A percentile compares a stretch with the other conserved stretches of the same genome.
phyloP scores from a whole-genome alignment of 1,139 yeast species.

The Saccharomycopsis hybrid region DNA sequence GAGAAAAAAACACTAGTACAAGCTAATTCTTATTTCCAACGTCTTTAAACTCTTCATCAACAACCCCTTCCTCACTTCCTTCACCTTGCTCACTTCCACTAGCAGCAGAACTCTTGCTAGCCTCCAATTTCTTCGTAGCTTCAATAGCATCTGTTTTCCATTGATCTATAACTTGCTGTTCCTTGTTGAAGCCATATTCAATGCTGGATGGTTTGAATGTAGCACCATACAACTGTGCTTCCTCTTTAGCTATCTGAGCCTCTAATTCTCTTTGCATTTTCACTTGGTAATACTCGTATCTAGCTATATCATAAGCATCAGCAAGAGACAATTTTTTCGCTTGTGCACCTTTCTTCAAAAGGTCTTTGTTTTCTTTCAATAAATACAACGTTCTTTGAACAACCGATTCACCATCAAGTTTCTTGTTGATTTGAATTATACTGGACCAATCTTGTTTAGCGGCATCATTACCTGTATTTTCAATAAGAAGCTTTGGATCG shows the following conservation, averaged over 20 bases:
- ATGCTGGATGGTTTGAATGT: constrained; percentile 55
- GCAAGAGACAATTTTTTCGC: constrained; percentile 37
- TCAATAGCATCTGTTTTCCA: constrained; percentile 73
- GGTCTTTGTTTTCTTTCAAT: constrained; percentile 34
- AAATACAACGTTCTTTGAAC: constrained; percentile 86
- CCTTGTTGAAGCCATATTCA: constrained; percentile 63
- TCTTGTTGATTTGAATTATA: constrained; percentile 64
- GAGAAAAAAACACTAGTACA: too few species aligned
- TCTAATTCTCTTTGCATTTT: constrained; percentile 82
- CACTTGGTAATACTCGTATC: constrained; percentile 79
- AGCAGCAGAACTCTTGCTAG: constrained; percentile 19
- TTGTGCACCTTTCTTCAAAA: background rate
- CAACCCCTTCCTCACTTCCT: too few species aligned
- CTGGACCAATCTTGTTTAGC: constrained; percentile 65
- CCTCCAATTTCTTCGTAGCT: constrained; percentile 43
- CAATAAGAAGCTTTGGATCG: constrained; percentile 81
- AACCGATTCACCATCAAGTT: constrained; percentile 87
- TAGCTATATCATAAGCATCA: constrained; percentile 78
- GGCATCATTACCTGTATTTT: constrained; percentile 56
- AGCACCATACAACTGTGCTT: constrained; percentile 80
- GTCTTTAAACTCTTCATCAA: too few species aligned
- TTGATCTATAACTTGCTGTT: constrained; percentile 60
- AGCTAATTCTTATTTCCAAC: too few species aligned
- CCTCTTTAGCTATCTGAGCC: constrained; percentile 72
- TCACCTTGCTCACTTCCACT: too few species aligned